Base-by-base conservation (phyloP, 164 flowering plant species). In the Nelumbo lutea region DNA sequence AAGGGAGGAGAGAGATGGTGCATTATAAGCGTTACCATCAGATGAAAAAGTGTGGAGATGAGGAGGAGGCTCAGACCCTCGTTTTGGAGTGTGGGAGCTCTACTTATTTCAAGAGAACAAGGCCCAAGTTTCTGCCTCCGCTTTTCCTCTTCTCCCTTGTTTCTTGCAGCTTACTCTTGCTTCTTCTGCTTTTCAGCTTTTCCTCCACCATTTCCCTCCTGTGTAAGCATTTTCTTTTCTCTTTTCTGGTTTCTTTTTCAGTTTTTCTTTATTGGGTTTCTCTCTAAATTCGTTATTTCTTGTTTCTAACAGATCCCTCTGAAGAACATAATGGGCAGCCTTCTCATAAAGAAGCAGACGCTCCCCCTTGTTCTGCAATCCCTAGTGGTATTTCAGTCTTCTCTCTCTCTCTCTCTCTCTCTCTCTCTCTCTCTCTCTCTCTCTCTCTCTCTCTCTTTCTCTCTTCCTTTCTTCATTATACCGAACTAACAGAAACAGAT, bases 111-210 rank as follows among this genome's bases (percentile, higher is more conserved):
- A 84, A 71, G 73, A 86, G 72, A 75, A 69, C 77, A 46, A 87
- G 76, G 64, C 84, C 91, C 59, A 87, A 81, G 74, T 80, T 89
- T 70, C 43, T 88, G 9, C 83, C 70, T 74, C 68, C 89, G 62
- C 77, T 90, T 45, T 69, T 84, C 47, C 73, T 87, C 62, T 79
- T 76, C 58, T 81, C 88, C 70, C 61, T 90, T 61, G 68, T 88
- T 45, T 88, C 83, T 68, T 88, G 85, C 75, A 45, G 73, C 76
- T 70, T 89, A 9, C 42, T 87, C 51, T 73, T 88, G 42, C 76
- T 78, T 1, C 81, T 88, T 71, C 81, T 72, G 39, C 68, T 86
- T 67, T 78, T 82, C 67, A 27, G 69, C 70, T 68, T 65, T 63
- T 65, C 77, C 67, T 71, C 73, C n/a, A 8, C 74, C 9, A 62